phyloP scores from a whole-genome alignment of 2,329 filamentous ascomycete species.

The Cryphonectria nitschkei region DNA sequence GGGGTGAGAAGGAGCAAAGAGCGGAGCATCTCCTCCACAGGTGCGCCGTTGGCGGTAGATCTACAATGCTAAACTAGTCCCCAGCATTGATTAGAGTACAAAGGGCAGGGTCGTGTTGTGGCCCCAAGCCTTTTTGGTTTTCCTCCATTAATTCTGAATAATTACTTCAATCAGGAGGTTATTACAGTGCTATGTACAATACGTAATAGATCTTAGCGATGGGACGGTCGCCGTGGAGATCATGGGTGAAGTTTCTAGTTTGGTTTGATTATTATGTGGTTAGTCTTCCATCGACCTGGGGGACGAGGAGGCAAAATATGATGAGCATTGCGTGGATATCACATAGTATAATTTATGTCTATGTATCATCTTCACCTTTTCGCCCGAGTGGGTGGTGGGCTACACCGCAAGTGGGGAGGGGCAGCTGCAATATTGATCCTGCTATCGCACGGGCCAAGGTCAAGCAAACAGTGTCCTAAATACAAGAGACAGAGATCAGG shows the following conservation, averaged over 20 bases:
- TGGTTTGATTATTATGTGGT: background rate
- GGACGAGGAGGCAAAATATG: background rate
- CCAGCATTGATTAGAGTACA: background rate
- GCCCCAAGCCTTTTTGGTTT: background rate
- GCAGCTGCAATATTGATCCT: conserved; percentile 13
- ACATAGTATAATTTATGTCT: background rate
- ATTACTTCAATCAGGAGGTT: background rate
- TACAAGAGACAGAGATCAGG: background rate
- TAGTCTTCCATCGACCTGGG: background rate
- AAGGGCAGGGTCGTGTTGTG: background rate
- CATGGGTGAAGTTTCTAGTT: background rate
- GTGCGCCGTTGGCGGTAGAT: conserved; percentile 5
- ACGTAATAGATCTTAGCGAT: background rate
- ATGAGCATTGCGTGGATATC: background rate
- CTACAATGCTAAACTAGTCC: background rate
- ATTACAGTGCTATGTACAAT: background rate
- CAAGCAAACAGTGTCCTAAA: background rate
- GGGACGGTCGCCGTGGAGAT: background rate
- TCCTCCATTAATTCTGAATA: background rate
- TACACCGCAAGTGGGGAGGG: conserved; percentile 5
- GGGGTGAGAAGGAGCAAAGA: background rate
- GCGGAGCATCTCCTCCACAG: conserved; percentile 24
- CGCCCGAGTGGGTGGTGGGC: background rate
- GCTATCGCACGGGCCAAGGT: conserved; percentile 7
- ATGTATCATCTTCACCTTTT: background rate